Base-by-base conservation (phyloP, 768 basidiomycete genomes). In the Macrolepiota dolichaula region DNA sequence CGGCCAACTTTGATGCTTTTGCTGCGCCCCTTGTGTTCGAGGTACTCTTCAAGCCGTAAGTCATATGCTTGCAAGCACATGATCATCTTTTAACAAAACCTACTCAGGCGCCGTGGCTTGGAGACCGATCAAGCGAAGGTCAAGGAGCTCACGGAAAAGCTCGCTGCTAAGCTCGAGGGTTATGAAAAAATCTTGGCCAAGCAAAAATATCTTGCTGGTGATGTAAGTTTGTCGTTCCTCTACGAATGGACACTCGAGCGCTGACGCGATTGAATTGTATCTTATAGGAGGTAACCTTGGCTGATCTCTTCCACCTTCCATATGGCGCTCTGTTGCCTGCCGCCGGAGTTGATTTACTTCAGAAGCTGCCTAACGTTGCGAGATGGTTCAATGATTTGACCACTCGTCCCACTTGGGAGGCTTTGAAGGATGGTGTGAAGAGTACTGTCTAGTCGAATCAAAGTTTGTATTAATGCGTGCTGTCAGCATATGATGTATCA, bases 161-260 rank as follows among this genome's bases (percentile, higher is more conserved):
- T 84, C 17, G 71, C 76, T 37, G 71, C 62, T 0, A 81, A 76
- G 63, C 74, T 88, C 22, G 77, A 80, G 32, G 83, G 70, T 1
- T 88, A 87, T 69, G 85, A 88, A 29, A 59, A 64, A 12, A 83
- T 88, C 57, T 74, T 89, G 29, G 69, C 76, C 25, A 86, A 83
- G 69, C 79, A 82, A 61, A 79, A 77, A 64, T 87, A 84, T 68
- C 66, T 87, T 37, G 83, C 79, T 15, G 85, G 85, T 0, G 74
- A 87, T 66, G 84, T 77, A 42, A 57, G 74, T 67, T 49, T 13
- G 10, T 10, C 47, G 3, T 12, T 9, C 12, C 19, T 49, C 47
- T 5, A 24, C 22, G 10, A 10, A 24, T 22, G 19, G 4, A 22
- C 3, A 11, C 25, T 27, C 22, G 19, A 12, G 27, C 25, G 32